phyloP scores from a whole-genome alignment of 2,329 filamentous ascomycete species.

The Penicillium sp. region DNA sequence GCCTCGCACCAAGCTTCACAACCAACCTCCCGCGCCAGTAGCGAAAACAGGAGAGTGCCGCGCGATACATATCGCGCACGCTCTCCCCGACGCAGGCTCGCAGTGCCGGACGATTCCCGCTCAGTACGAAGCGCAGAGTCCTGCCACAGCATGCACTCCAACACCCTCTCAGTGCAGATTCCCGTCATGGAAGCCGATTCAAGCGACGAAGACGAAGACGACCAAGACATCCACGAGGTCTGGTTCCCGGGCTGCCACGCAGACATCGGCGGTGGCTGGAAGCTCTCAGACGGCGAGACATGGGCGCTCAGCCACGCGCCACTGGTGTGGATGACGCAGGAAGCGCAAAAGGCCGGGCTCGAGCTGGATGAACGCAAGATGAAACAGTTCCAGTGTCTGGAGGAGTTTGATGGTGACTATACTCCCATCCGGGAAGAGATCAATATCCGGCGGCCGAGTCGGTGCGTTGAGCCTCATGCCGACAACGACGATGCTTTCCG shows the following conservation, averaged over 20 bases:
- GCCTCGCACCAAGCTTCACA: constrained; percentile 3
- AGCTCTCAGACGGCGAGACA: constrained; percentile 53
- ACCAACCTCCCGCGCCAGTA: constrained; percentile 8
- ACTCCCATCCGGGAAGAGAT: constrained; percentile 31
- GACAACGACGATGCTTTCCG: constrained; percentile 16
- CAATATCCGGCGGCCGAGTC: constrained; percentile 11
- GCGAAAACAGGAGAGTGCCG: constrained; percentile 9
- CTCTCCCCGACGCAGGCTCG: constrained; percentile 24
- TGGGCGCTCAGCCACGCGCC: constrained; percentile 64
- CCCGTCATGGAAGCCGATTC: constrained; percentile 22
- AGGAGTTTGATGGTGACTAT: constrained; percentile 39
- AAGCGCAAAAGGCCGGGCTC: constrained; percentile 64
- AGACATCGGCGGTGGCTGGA: constrained; percentile 77
- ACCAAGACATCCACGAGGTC: constrained; percentile 74
- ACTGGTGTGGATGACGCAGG: constrained; percentile 67
- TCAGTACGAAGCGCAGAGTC: constrained; percentile 21
- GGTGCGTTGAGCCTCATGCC: constrained; percentile 5
- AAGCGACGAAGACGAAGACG: constrained; percentile 28
- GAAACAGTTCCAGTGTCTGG: constrained; percentile 62
- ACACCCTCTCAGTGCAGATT: constrained; percentile 26
- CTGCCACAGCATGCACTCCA: constrained; percentile 25
- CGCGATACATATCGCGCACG: constrained; percentile 28
- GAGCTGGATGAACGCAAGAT: constrained; percentile 68
- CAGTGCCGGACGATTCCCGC: constrained; percentile 31
- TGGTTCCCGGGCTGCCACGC: constrained; percentile 73